Evolutionary conservation across 495 filamentous ascomycete species (phyloP), one percentile per base, ranked within the genome.

Genomic region (Endocarpon pusillum): DNA sequence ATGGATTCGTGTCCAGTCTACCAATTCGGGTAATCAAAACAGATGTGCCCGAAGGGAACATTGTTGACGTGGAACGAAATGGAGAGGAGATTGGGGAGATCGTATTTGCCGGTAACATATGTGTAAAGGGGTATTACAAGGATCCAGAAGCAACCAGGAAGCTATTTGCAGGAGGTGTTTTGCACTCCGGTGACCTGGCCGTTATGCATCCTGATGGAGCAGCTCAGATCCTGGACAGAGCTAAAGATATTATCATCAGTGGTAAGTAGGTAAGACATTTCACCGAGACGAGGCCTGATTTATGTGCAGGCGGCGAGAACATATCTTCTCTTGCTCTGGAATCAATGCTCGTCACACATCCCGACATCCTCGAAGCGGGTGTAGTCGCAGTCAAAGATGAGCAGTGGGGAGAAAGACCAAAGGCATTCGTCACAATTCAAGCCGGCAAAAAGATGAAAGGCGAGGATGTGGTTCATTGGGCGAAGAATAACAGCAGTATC

Each of bases 191-290:
- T 1, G 89, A 97, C 47, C 54, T 97, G 36, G 89, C 89, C 3
- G 86, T 97, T 3, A 82, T 78, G 78, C 80, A 92, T 48, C 64
- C 75, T 1, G 86, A 96, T 47, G 85, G 87, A 1, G 74, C 80
- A 32, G 71, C 85, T 28, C 82, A 94, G 61, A 94, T 97, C 42
- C 62, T 91, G 40, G 89, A 97, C 53, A 67, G 89, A 22, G 81
- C 81, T 3, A 97, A 96, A 59, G 89, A 97, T 50, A 94, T 97
- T 29, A 96, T 97, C 33, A 97, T 97, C 39, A 92, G 83, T 41
- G 89, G 84, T 86, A 63, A 35, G 69, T 58, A 8, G 18, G 18
- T 12, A 17, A 27, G 21, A 32, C 24, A 30, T 14, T n/a, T 46
- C 19, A 19, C 33, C 34, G 11, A 37, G 18, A 12, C 23, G 8